phyloP scores from a whole-genome alignment of 306 rosid species.

The Trifolium pratense region DNA sequence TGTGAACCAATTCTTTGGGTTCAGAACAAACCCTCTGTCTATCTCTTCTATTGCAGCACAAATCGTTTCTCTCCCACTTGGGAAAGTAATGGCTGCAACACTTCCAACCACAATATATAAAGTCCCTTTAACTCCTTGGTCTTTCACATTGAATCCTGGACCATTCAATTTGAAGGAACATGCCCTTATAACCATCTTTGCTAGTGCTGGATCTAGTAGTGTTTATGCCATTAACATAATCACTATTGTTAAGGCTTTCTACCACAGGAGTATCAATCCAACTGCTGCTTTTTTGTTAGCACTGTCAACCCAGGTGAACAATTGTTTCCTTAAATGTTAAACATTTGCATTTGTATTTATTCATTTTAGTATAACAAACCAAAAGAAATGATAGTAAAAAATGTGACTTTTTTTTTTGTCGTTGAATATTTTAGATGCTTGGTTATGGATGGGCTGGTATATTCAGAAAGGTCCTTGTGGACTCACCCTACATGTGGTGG shows the following conservation, averaged over 20 bases:
- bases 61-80: slow-evolving; percentile 71
- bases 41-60: slow-evolving; percentile 73
- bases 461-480: slow-evolving; percentile 79
- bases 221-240: slow-evolving; percentile 79
- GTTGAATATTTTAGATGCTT: slow-evolving; percentile 65
- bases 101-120: slow-evolving; percentile 48
- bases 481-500: slow-evolving; percentile 99
- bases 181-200: slow-evolving; percentile 80
- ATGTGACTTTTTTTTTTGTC: background rate
- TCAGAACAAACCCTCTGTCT: slow-evolving; percentile 59
- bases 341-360: background rate
- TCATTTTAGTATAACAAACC: background rate
- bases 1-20: slow-evolving; percentile 76
- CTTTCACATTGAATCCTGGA: slow-evolving; percentile 78
- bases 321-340: background rate
- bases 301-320: slow-evolving; percentile 73
- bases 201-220: slow-evolving; percentile 67
- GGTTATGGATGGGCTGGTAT: slow-evolving; percentile 98
- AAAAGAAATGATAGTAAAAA: background rate
- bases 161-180: slow-evolving; percentile 86
- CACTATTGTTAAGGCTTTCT: slow-evolving; percentile 85
- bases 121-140: slow-evolving; percentile 60
- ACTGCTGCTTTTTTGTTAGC: slow-evolving; percentile 70
- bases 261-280: slow-evolving; percentile 61
- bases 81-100: slow-evolving; percentile 84